Evolutionary conservation across 148 eudicot genomes (phyloP).

Genomic region (Dysphania ambrosioides): DNA sequence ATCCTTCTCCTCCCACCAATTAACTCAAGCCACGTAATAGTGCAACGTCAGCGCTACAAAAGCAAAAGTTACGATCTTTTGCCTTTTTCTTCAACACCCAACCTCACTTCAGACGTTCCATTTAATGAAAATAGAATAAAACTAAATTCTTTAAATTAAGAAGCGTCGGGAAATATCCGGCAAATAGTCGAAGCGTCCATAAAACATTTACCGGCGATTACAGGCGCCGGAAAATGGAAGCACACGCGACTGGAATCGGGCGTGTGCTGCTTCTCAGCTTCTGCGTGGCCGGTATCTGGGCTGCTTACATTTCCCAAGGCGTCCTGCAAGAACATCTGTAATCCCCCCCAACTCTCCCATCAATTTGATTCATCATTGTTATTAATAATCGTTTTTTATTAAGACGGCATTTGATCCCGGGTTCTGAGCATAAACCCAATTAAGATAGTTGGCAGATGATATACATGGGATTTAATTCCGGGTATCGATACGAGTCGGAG

Average conservation of each 20-base stretch:
- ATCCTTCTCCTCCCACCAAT: slow-evolving; percentile 29
- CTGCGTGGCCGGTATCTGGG: slow-evolving; percentile 92
- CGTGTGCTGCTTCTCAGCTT: slow-evolving; percentile 68
- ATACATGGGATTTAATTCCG: too few relatives aligned
- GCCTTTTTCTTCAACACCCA: not conserved
- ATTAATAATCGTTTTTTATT: not conserved
- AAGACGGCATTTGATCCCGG: too few relatives aligned
- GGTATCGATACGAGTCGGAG: too few relatives aligned
- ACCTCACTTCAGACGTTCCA: not conserved
- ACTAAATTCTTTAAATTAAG: too few relatives aligned
- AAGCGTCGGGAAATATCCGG: too few relatives aligned
- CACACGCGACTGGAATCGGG: slow-evolving; percentile 61
- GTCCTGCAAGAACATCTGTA: slow-evolving; percentile 92
- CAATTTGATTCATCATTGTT: not conserved
- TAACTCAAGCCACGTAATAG: slow-evolving; percentile 27
- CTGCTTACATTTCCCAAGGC: slow-evolving; percentile 95
- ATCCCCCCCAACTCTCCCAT: not conserved
- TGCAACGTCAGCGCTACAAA: slow-evolving; percentile 21
- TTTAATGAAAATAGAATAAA: not conserved
- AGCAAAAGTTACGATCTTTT: not conserved
- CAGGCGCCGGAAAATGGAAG: slow-evolving; percentile 52
- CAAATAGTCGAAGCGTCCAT: slow-evolving; percentile 1
- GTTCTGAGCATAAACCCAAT: too few relatives aligned
- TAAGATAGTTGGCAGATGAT: too few relatives aligned
- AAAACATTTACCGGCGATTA: slow-evolving; percentile 28